These are phyloP conservation scores for Pseudogymnoascus sp. DNA, from an alignment of 2,329 filamentous ascomycete species.

Conservation along the genomic window DNA sequence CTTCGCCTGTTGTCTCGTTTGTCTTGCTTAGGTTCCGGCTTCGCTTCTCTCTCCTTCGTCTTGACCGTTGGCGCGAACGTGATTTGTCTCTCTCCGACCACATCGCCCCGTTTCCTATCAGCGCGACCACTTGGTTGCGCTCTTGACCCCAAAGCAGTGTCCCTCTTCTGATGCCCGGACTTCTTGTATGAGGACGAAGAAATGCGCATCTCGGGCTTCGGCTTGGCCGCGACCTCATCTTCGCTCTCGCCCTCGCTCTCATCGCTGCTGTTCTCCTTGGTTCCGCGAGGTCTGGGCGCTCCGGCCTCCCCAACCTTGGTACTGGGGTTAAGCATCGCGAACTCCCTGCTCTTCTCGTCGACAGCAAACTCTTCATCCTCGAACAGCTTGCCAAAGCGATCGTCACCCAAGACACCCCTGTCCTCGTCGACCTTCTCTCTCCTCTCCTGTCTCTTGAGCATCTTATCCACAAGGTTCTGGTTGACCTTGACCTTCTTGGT, in stretches of 20 bases:
- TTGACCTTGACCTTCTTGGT: constrained; percentile 99
- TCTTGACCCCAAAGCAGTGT: constrained; percentile 51
- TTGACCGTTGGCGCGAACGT: constrained; percentile 62
- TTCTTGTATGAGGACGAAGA: constrained; percentile 61
- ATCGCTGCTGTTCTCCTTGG: constrained; percentile 29
- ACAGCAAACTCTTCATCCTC: constrained; percentile 89
- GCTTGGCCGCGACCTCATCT: constrained; percentile 31
- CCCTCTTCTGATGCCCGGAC: constrained; percentile 44
- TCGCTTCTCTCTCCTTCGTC: constrained; percentile 41
- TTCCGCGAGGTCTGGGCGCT: constrained; percentile 38
- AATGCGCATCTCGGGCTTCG: constrained; percentile 50
- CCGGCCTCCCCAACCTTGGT: constrained; percentile 43
- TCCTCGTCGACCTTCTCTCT: constrained; percentile 50
- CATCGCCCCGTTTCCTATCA: constrained; percentile 40
- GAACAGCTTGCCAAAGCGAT: constrained; percentile 82
- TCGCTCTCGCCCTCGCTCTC: constrained; percentile 39
- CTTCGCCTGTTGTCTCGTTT: constrained; percentile 49
- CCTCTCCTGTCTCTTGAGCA: constrained; percentile 57
- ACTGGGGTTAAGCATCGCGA: constrained; percentile 82
- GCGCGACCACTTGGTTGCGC: constrained; percentile 41
- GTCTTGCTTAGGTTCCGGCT: constrained; percentile 18
- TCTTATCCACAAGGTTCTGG: constrained; percentile 68
- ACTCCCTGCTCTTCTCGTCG: constrained; percentile 83
- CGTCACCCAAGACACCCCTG: constrained; percentile 68
- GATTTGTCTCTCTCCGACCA: constrained; percentile 59